Conservation (phyloP, 1,284 basidiomycete genomes). For the Rhodotorula sp. region DNA sequence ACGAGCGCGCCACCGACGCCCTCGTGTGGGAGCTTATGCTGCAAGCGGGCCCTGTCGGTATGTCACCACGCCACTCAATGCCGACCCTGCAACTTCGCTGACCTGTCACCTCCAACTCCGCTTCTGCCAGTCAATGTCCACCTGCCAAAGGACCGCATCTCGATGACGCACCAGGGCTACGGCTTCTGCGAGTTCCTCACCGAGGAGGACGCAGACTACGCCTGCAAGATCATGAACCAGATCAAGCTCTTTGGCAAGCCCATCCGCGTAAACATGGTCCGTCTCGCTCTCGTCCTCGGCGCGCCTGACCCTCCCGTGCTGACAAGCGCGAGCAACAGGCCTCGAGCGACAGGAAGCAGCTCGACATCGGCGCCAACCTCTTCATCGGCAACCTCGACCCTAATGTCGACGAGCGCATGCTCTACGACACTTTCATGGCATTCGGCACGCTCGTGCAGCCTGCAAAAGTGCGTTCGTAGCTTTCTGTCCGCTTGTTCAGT, state of each 20-base stretch:
- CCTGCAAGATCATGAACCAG: slow-evolving; percentile 99
- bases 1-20: slow-evolving; percentile 90
- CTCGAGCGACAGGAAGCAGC: slow-evolving; percentile 93
- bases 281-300: slow-evolving; percentile 19
- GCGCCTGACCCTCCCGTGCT: not conserved
- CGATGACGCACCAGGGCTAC: slow-evolving; percentile 96
- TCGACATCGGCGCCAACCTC: slow-evolving; percentile 95
- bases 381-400: slow-evolving; percentile 95
- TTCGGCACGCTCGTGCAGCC: slow-evolving; percentile 93
- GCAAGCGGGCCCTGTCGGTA: slow-evolving; percentile 94
- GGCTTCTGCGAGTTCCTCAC: slow-evolving; percentile 99
- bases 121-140: slow-evolving; percentile 80
- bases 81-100: not conserved
- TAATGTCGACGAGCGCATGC: slow-evolving; percentile 84
- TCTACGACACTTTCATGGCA: slow-evolving; percentile 92
- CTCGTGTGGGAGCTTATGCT: slow-evolving; percentile 98
- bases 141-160: slow-evolving; percentile 98
- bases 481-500: not conserved
- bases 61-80: slow-evolving; percentile 42
- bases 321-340: slow-evolving; percentile 57
- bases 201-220: slow-evolving; percentile 98
- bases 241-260: slow-evolving; percentile 99
- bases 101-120: not conserved
- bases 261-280: slow-evolving; percentile 93
- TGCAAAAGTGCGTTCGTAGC: slow-evolving; percentile 70